Percentiles rank a stretch among this genome's conserved stretches.
Conservation (phyloP, 495 filamentous ascomycete genomes). For the Daldinia grandis region DNA sequence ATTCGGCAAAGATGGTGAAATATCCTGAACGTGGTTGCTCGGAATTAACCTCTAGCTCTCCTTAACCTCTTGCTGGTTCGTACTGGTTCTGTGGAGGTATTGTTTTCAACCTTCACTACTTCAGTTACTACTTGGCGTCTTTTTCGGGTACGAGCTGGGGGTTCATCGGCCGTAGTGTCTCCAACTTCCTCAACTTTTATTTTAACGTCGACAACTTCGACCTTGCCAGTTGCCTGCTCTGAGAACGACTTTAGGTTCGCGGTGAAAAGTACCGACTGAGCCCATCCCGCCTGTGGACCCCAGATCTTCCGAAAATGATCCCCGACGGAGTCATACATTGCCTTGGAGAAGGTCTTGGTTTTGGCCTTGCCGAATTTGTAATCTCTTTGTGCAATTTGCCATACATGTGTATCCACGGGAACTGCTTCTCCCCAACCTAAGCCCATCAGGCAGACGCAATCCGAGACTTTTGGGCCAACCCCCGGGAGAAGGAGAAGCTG, state of each 20-base stretch:
- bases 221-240: constrained; percentile 60
- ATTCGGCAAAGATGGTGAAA: background rate
- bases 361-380: constrained; percentile 90
- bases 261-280: constrained; percentile 95
- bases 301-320: constrained; percentile 90
- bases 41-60: constrained; percentile 23
- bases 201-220: constrained; percentile 60
- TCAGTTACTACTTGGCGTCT: constrained; percentile 20
- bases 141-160: constrained; percentile 23
- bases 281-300: constrained; percentile 96
- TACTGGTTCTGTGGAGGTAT: constrained; percentile 10
- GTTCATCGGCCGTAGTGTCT: constrained; percentile 16
- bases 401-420: constrained; percentile 97
- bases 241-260: constrained; percentile 90
- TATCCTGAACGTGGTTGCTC: background rate
- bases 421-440: constrained; percentile 96
- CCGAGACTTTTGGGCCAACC: constrained; percentile 95
- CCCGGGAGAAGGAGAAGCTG: constrained; percentile 80
- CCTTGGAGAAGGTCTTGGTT: constrained; percentile 84
- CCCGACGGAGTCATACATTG: constrained; percentile 87
- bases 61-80: constrained; percentile 26
- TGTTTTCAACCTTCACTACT: constrained; percentile 33
- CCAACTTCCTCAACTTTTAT: constrained; percentile 43
- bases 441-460: constrained; percentile 97
- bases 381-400: constrained; percentile 96